phyloP scores from a whole-genome alignment of 148 eudicot genomes.

The Rhododendron simsii region DNA sequence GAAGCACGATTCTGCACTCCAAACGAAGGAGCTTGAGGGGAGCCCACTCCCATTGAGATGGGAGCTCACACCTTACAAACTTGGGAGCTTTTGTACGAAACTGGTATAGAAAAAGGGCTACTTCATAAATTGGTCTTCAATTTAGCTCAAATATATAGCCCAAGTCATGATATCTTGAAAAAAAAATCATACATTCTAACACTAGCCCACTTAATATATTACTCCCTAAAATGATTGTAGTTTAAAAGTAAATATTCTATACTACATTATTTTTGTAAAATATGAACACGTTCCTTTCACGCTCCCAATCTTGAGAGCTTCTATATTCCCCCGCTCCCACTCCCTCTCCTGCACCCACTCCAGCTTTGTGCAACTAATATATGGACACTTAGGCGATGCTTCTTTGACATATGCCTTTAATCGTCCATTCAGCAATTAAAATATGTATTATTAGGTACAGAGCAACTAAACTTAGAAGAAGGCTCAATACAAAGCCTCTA shows the following conservation, averaged over 20 bases:
- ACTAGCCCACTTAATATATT: not conserved
- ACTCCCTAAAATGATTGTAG: not conserved
- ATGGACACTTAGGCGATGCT: not conserved
- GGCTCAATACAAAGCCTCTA: not conserved
- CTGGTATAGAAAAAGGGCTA: not conserved
- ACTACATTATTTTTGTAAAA: not conserved
- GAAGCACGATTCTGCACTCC: not conserved
- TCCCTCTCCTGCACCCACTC: not conserved
- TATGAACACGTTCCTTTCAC: not conserved
- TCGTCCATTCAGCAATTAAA: not conserved
- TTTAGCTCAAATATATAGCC: not conserved
- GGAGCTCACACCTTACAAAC: not conserved
- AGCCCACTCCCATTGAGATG: no score
- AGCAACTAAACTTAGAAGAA: not conserved
- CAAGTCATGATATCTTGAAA: not conserved
- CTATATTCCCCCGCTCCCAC: not conserved
- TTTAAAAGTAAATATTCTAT: no score
- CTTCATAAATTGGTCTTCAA: not conserved
- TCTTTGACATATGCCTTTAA: not conserved
- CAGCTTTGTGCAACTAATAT: not conserved
- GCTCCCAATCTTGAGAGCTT: not conserved
- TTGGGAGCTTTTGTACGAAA: not conserved
- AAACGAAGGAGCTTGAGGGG: no score
- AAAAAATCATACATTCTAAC: not conserved
- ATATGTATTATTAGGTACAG: not conserved